Conservation (phyloP, 1,284 basidiomycete genomes). For the Melampsora americana region DNA sequence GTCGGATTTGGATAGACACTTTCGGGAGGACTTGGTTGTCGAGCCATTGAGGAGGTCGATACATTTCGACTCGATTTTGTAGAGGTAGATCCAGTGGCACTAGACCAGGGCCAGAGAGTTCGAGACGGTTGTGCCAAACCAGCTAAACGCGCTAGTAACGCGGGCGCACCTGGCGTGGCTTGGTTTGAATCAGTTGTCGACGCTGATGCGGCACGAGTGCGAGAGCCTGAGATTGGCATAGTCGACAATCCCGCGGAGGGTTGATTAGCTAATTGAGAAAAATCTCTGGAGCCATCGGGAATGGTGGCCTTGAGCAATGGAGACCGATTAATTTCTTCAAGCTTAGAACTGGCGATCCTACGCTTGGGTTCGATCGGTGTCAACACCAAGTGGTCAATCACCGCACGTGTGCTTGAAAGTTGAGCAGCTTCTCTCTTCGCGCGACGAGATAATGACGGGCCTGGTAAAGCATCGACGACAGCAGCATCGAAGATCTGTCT, state of each 20-base stretch:
- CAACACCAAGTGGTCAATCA: constrained; percentile 34
- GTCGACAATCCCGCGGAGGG: constrained; percentile 39
- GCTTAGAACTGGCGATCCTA: constrained; percentile 21
- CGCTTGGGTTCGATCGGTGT: constrained; percentile 40
- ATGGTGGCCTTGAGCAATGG: constrained; percentile 42
- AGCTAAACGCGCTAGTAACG: constrained; percentile 34
- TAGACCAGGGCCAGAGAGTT: constrained; percentile 44
- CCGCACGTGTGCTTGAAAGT: constrained; percentile 15
- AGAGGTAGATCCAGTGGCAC: background rate
- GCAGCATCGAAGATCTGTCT: constrained; percentile 37
- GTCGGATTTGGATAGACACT: background rate
- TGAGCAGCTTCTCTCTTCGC: constrained; percentile 15
- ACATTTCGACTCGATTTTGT: background rate
- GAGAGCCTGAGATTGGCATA: constrained; percentile 33
- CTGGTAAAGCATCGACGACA: constrained; percentile 45
- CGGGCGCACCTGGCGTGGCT: constrained; percentile 21
- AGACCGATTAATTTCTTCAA: constrained; percentile 38
- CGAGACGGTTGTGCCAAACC: constrained; percentile 32
- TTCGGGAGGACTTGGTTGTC: constrained; percentile 32
- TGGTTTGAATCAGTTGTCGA: constrained; percentile 37
- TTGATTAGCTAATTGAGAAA: constrained; percentile 30
- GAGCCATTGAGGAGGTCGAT: constrained; percentile 6
- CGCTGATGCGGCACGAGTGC: constrained; percentile 31
- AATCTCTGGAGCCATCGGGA: constrained; percentile 28
- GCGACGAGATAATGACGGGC: constrained; percentile 42